phyloP scores from a whole-genome alignment of 495 filamentous ascomycete genomes.

The Penicillium ochrochloron region DNA sequence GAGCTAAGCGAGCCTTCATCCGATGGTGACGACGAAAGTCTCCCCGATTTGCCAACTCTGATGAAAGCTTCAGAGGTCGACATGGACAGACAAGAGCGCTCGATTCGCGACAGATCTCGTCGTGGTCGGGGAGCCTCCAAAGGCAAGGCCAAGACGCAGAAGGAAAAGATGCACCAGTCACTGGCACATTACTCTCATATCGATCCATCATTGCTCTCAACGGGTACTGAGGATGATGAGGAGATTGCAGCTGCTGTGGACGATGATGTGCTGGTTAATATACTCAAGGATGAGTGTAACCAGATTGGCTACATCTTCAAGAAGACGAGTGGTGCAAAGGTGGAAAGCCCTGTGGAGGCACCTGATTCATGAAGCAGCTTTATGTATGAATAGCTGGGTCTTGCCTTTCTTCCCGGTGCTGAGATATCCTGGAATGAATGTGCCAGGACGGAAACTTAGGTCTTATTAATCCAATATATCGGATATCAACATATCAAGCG shows the following conservation, averaged over 20 bases:
- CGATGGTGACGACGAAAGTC: constrained; percentile 47
- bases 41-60: constrained; percentile 45
- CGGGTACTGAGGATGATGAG: constrained; percentile 33
- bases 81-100: constrained; percentile 62
- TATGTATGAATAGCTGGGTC: not conserved
- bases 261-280: constrained; percentile 64
- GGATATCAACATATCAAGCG: not conserved
- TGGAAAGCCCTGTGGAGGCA: constrained; percentile 17
- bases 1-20: constrained; percentile 31
- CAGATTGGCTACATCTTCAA: constrained; percentile 70
- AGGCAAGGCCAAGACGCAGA: constrained; percentile 31
- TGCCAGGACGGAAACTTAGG: not conserved
- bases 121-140: constrained; percentile 18
- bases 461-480: not conserved
- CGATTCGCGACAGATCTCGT: constrained; percentile 42
- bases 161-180: constrained; percentile 57
- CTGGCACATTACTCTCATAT: constrained; percentile 73
- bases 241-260: constrained; percentile 47
- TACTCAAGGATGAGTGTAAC: constrained; percentile 64
- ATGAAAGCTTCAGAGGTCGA: constrained; percentile 64
- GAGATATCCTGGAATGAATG: not conserved
- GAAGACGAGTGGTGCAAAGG: constrained; percentile 51
- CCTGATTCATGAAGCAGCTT: not conserved
- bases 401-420: not conserved
- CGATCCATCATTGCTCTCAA: constrained; percentile 52